Base-by-base conservation (phyloP, 2,329 filamentous ascomycete species). In the Capronia coronata region DNA sequence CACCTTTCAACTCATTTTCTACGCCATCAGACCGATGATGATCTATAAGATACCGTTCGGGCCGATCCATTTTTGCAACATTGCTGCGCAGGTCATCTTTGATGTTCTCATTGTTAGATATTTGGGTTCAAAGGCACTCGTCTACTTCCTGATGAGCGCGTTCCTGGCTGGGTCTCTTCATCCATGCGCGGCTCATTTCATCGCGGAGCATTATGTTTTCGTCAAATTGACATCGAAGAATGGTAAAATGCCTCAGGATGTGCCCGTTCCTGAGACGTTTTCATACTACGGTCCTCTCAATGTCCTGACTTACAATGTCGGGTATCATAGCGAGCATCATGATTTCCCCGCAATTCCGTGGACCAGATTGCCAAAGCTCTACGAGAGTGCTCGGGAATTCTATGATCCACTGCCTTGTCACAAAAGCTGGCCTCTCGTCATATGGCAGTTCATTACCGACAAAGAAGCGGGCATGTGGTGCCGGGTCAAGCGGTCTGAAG, bases 1-100 rank as follows among this genome's bases (percentile, higher is more conserved):
- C 73, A 98, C 93, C 60, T 98, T 96, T 74, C 93, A 98, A 71
- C 96, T 98, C 68, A 79, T 98, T 66, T 98, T 98, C 78, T 98
- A 98, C 74, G 93, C 93, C 62, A 71, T 98, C 43, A 87, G 93
- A 13, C 93, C 93, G 54, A 95, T 97, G 85, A 83, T 90, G 71
- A 79, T 98, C 61, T 95, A 95, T 77, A 80, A 82, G 61, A 78
- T 97, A 3, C 87, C 91, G 30, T 80, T 97, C 67, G 96, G 91
- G 45, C 78, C 77, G 64, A 81, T 96, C 50, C 90, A 96, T 70
- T 76, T 82, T 51, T 71, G 89, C 70, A 98, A 98, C 71, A 76
- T 98, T 45, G 67, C 73, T 52, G 78, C 80, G 2, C 91, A 98
- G 70, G 62, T 91, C 43, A 63, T 71, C 57, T 95, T 97, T 68